Conservation (phyloP, 768 basidiomycete species). For the Ephemerocybe angulata region DNA sequence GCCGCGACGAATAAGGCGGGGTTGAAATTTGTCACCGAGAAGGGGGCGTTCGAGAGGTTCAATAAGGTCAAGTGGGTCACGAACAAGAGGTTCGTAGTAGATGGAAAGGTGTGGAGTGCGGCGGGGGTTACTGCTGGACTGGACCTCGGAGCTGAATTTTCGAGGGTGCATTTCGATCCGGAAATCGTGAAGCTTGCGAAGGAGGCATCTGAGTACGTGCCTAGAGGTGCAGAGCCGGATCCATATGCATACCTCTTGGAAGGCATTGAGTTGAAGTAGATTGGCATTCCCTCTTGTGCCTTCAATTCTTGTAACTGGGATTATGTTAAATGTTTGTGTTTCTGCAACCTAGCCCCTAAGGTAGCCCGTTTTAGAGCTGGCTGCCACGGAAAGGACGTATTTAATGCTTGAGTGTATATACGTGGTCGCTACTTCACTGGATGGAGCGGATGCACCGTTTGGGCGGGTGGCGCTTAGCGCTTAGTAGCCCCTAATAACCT, state of each 20-base stretch:
- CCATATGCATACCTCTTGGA: slow-evolving; percentile 19
- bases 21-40: not conserved
- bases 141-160: slow-evolving; percentile 25
- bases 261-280: slow-evolving; percentile 14
- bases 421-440: no score
- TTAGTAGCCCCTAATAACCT: no score
- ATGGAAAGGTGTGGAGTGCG: slow-evolving; percentile 27
- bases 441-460: no score
- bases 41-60: slow-evolving; percentile 9
- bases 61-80: slow-evolving; percentile 24
- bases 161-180: slow-evolving; percentile 18
- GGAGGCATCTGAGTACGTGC: slow-evolving; percentile 17
- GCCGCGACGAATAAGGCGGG: slow-evolving; percentile 20
- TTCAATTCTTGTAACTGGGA: no score
- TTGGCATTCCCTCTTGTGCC: no score
- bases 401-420: no score
- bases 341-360: no score
- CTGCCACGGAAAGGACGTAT: no score
- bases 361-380: no score
- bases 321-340: no score
- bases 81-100: slow-evolving; percentile 21
- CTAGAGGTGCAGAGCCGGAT: slow-evolving; percentile 22
- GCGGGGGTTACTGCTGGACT: slow-evolving; percentile 24
- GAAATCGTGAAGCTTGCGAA: slow-evolving; percentile 17
- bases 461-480: no score